Evolutionary conservation across 305 asterid genomes (phyloP), one percentile per base, ranked within the genome.

Genomic region (Fraxinus nigra): DNA sequence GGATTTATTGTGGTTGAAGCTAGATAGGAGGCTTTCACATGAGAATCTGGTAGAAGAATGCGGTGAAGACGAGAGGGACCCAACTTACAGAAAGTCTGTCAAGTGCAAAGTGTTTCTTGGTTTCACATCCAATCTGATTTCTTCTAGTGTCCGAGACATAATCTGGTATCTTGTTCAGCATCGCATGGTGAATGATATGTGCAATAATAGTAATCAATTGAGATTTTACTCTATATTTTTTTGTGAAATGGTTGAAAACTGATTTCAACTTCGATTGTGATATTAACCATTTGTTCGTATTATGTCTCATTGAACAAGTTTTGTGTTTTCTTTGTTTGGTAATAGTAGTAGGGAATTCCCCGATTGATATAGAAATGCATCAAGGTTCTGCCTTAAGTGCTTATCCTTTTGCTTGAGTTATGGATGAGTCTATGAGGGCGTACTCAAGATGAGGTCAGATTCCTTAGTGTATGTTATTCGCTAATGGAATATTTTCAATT

Each of bases 21-120:
- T 93, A 87, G 93, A 92, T 83, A 94, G 98, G 99, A 94, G 95
- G 93, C 99, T 96, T 26, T 91, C 95, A 8, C 89, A 93, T 80
- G 99, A 96, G 89, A 63, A 82, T 79, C 85, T 82, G n/a, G 70
- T 83, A 0, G 98, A 94, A 75, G 95, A 91, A 86, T 90, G 95
- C 89, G 78, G 88, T 20, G 91, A 91, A 75, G 97, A 90, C 85
- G 98, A 92, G 87, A 90, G 86, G 78, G 90, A 88, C 33, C 85
- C 82, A 14, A 85, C 84, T 34, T 93, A 87, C 85, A 88, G 99
- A 78, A 88, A 87, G 67, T 91, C 97, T 6, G 94, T 91, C 77
- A 91, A 79, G 85, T 93, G 98, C 85, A 96, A 96, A 88, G 87
- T 96, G 75, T 96, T 96, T 83, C 93, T 94, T 67, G 98, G 98